These are phyloP conservation scores for Phoenix roebelenii DNA, from an alignment of 176 grass and related monocot species.

Conservation along the genomic window DNA sequence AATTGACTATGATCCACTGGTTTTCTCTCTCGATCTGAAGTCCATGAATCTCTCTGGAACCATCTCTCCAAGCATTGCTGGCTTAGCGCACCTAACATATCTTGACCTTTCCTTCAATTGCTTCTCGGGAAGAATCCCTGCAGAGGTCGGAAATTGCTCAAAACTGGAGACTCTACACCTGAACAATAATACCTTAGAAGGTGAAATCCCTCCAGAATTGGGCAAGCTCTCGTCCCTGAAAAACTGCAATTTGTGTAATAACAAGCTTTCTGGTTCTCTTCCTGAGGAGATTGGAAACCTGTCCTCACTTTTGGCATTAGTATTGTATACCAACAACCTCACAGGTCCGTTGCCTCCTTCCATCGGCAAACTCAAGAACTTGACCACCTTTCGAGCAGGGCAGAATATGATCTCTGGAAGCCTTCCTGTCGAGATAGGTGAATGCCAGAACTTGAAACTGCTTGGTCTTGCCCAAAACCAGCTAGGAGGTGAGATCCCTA, in stretches of 20 bases:
- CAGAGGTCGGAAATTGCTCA: conserved; percentile 48
- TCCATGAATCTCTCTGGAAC: conserved; percentile 73
- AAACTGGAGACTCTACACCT: conserved; percentile 48
- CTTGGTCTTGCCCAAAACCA: conserved; percentile 95
- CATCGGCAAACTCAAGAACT: conserved; percentile 67
- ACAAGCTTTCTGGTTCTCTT: conserved; percentile 58
- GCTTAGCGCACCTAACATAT: conserved; percentile 32
- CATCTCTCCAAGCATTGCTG: conserved; percentile 50
- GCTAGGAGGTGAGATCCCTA: conserved; percentile 56
- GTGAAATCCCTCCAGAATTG: conserved; percentile 45
- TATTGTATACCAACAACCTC: conserved; percentile 86
- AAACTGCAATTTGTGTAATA: conserved; percentile 76
- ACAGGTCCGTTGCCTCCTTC: conserved; percentile 58
- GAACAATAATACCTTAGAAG: conserved; percentile 65
- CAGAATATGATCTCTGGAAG: conserved; percentile 84
- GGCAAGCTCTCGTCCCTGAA: conserved; percentile 49
- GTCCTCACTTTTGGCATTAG: conserved; percentile 56
- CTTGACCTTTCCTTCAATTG: conserved; percentile 80
- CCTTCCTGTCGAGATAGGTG: conserved; percentile 70
- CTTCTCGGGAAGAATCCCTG: conserved; percentile 60
- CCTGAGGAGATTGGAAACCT: conserved; percentile 79
- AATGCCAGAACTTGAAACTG: conserved; percentile 46
- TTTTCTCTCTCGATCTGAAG: conserved; percentile 59
- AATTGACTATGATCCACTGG: not conserved
- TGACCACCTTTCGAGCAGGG: conserved; percentile 61